Evolutionary conservation across 2,329 filamentous ascomycete genomes (phyloP).

Genomic region (Zymoseptoria ardabiliae): DNA sequence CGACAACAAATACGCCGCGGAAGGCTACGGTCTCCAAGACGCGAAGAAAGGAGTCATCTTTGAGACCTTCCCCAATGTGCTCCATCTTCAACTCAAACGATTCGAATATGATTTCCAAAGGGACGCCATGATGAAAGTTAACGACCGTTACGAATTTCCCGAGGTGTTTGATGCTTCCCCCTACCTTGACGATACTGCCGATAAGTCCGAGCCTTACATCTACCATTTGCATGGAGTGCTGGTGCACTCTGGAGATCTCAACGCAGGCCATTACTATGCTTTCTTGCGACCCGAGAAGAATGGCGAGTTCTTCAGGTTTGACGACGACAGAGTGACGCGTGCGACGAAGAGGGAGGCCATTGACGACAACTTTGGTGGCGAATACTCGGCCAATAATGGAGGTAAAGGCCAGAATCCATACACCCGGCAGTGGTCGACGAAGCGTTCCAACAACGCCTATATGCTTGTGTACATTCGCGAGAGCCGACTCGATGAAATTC

Average conservation of each 20-base stretch:
- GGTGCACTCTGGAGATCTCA: slow-evolving; percentile 92
- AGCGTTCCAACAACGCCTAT: slow-evolving; percentile 79
- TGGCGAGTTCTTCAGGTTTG: slow-evolving; percentile 92
- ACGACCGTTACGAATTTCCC: slow-evolving; percentile 84
- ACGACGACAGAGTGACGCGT: slow-evolving; percentile 94
- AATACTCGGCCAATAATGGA: slow-evolving; percentile 51
- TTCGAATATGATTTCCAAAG: slow-evolving; percentile 97
- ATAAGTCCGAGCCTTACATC: slow-evolving; percentile 79
- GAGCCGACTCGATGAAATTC: slow-evolving; percentile 71
- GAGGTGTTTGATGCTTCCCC: slow-evolving; percentile 76
- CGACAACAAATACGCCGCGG: slow-evolving; percentile 96
- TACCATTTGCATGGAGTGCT: slow-evolving; percentile 93
- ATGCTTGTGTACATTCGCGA: slow-evolving; percentile 98
- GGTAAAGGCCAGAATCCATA: slow-evolving; percentile 58
- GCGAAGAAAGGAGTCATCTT: slow-evolving; percentile 98
- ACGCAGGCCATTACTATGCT: slow-evolving; percentile 96
- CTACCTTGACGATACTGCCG: slow-evolving; percentile 78
- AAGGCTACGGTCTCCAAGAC: slow-evolving; percentile 86
- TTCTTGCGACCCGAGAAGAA: slow-evolving; percentile 91
- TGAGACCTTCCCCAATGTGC: slow-evolving; percentile 83
- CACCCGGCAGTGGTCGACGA: slow-evolving; percentile 56
- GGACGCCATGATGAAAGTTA: slow-evolving; percentile 98
- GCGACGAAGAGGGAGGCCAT: slow-evolving; percentile 85
- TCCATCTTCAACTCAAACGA: slow-evolving; percentile 91
- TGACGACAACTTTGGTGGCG: slow-evolving; percentile 94